Evolutionary conservation across 177 flowering plant species (phyloP).

Genomic region (Vitis hybrid): DNA sequence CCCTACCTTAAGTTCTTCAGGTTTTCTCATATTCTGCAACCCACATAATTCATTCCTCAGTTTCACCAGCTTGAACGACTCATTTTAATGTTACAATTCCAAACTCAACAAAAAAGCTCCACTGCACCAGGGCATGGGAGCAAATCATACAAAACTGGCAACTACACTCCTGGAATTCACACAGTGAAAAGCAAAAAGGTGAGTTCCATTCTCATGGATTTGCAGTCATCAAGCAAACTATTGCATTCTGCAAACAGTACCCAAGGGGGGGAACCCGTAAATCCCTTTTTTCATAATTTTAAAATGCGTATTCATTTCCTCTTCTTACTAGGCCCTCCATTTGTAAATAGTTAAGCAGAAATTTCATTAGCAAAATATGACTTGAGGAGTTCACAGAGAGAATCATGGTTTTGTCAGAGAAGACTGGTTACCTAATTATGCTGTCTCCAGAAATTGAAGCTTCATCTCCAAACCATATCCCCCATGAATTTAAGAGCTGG

Average conservation of each 20-base stretch:
- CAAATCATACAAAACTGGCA: not conserved
- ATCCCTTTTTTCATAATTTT: too few species aligned
- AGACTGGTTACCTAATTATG: not conserved
- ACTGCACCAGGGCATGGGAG: not conserved
- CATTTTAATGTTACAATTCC: not conserved
- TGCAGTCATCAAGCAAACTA: not conserved
- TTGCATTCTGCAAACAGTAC: not conserved
- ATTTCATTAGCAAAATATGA: too few species aligned
- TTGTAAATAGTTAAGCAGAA: too few species aligned
- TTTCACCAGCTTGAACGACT: not conserved
- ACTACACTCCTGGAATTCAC: not conserved
- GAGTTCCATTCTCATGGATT: not conserved
- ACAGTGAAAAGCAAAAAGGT: not conserved
- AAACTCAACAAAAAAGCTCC: not conserved
- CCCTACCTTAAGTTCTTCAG: not conserved
- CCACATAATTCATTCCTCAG: not conserved
- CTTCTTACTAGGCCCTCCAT: too few species aligned
- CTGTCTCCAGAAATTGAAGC: not conserved
- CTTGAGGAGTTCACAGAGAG: too few species aligned
- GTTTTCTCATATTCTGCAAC: not conserved
- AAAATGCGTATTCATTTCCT: too few species aligned
- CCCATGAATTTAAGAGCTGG: constrained; percentile 95
- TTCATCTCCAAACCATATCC: constrained; percentile 78
- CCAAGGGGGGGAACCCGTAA: not conserved
- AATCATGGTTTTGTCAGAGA: not conserved